Conservation (phyloP, 192 early-diverging fungal genomes). For the Coemansia sp. region DNA sequence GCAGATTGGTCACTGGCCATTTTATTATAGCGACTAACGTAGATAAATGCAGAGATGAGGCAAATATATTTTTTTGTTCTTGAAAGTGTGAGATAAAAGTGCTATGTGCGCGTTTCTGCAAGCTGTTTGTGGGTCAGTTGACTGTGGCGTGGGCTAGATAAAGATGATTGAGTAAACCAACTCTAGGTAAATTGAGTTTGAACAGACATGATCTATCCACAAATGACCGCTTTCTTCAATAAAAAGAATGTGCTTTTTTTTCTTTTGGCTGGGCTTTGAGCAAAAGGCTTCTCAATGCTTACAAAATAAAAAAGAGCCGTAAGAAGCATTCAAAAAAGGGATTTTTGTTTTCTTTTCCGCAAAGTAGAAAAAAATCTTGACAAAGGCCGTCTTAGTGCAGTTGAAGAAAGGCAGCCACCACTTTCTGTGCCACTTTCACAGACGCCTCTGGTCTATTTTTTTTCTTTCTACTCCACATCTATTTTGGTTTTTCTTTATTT, state of each 20-base stretch:
- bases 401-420: slow-evolving; percentile 4
- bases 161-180: too few species aligned
- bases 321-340: neutral
- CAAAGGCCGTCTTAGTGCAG: neutral
- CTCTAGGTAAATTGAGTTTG: neutral
- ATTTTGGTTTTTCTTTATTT: neutral
- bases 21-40: neutral
- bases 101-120: neutral
- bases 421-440: neutral
- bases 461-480: neutral
- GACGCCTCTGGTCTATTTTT: neutral
- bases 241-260: neutral
- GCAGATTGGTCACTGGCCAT: neutral
- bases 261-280: neutral
- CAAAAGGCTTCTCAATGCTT: neutral
- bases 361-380: neutral
- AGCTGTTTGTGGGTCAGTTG: slow-evolving; percentile 1
- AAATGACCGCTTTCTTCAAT: neutral
- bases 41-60: neutral
- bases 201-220: neutral
- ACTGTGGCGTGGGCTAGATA: neutral
- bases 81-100: neutral
- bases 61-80: neutral
- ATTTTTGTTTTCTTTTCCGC: neutral
- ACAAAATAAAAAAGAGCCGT: neutral